Evolutionary conservation across 345 rosid species (phyloP).

Genomic region (Euphorbia tirucalli): DNA sequence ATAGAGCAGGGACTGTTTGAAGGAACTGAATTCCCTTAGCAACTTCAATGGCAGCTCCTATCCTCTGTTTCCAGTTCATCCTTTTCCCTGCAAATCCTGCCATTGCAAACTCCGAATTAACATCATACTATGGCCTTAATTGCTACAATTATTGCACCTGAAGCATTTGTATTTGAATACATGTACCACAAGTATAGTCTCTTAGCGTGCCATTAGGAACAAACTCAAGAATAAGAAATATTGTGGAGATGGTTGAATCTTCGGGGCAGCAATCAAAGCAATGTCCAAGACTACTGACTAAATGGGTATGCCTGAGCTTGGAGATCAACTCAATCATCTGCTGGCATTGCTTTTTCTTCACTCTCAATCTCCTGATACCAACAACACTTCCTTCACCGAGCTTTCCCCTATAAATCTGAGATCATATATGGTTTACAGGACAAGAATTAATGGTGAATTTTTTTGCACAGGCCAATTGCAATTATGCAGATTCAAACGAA

Average conservation of each 20-base stretch:
- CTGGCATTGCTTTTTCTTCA: conserved; percentile 37
- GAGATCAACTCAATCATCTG: conserved; percentile 50
- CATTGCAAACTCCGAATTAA: no score
- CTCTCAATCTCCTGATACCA: conserved; percentile 40
- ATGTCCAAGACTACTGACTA: conserved; percentile 66
- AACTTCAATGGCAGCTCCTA: conserved; percentile 45
- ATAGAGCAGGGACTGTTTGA: conserved; percentile 54
- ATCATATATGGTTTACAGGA: no score
- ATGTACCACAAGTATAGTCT: conserved; percentile 37
- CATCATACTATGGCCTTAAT: no score
- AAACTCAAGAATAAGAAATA: conserved; percentile 51
- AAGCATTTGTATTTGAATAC: neutral
- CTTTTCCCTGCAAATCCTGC: conserved; percentile 25
- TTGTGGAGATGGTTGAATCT: conserved; percentile 37
- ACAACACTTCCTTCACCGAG: conserved; percentile 38
- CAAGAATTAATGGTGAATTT: no score
- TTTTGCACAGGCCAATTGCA: no score
- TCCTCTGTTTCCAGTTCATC: conserved; percentile 46
- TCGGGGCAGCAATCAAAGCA: conserved; percentile 42
- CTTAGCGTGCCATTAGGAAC: conserved; percentile 43
- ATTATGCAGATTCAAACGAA: neutral
- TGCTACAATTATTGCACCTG: no score
- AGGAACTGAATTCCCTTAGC: conserved; percentile 59
- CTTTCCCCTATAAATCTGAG: conserved; percentile 49
- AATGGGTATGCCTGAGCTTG: conserved; percentile 52